Percentiles rank a stretch among this genome's conserved stretches.
phyloP scores from a whole-genome alignment of 257 asterid genomes.

The Petunia axillaris region DNA sequence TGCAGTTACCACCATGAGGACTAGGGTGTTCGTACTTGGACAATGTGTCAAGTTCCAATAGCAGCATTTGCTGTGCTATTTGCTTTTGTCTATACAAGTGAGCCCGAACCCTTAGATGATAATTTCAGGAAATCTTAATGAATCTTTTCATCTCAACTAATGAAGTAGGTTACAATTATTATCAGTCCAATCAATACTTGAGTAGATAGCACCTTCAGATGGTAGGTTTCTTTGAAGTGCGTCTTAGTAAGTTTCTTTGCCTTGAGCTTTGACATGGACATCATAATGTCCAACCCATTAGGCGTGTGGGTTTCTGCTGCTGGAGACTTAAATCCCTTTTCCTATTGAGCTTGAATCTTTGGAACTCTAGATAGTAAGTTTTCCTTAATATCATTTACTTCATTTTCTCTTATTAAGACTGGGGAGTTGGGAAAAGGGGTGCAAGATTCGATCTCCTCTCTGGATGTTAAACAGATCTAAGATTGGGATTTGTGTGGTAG shows the following conservation, averaged over 20 bases:
- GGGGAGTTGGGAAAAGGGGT: neutral
- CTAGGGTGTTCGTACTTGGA: neutral
- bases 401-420: slow-evolving; percentile 6
- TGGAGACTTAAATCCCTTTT: neutral
- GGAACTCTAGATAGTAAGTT: neutral
- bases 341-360: neutral
- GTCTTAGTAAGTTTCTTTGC: slow-evolving; percentile 14
- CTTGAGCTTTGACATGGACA: slow-evolving; percentile 18
- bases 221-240: slow-evolving; percentile 12
- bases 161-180: neutral
- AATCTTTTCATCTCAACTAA: neutral
- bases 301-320: neutral
- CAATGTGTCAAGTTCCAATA: neutral
- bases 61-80: neutral
- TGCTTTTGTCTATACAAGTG: neutral
- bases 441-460: slow-evolving; percentile 1
- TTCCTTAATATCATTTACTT: slow-evolving; percentile 11
- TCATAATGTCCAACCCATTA: neutral
- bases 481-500: neutral
- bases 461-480: slow-evolving; percentile 1
- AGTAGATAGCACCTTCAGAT: slow-evolving; percentile 18
- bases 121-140: neutral
- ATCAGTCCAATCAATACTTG: neutral
- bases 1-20: slow-evolving; percentile 7
- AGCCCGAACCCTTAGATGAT: neutral